phyloP scores from a whole-genome alignment of 345 rosid genomes.

The Lenwebbia sp. region DNA sequence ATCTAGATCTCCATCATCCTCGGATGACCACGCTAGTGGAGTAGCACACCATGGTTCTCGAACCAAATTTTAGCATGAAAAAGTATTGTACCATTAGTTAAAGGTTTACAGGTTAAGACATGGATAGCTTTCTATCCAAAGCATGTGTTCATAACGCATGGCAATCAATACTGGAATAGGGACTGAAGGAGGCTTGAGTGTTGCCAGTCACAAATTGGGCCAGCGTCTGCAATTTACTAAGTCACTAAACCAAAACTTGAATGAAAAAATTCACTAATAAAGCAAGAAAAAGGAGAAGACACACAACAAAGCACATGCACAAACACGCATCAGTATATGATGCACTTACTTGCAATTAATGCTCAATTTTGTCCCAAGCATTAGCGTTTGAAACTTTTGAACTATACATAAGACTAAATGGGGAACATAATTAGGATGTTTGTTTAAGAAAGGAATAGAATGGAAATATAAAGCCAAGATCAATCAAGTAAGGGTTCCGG shows the following conservation, averaged over 20 bases:
- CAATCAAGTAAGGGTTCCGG: neutral
- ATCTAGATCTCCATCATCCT: too few relatives aligned
- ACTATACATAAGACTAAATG: neutral
- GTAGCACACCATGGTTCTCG: neutral
- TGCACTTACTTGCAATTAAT: neutral
- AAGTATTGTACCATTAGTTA: too few relatives aligned
- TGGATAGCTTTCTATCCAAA: neutral
- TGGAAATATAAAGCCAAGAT: neutral
- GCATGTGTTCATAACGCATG: neutral
- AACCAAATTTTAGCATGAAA: neutral
- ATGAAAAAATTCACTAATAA: neutral
- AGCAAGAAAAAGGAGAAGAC: neutral
- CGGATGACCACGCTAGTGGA: too few relatives aligned
- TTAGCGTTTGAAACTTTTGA: neutral
- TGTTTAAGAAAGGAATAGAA: neutral
- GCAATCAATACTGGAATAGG: neutral
- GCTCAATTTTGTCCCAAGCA: neutral
- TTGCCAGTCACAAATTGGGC: neutral
- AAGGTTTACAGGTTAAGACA: too few relatives aligned
- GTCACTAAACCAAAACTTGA: neutral
- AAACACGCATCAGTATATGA: neutral
- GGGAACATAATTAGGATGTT: neutral
- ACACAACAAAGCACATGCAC: neutral
- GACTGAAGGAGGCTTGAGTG: neutral
- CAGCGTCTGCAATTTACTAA: neutral